Evolutionary conservation across 1,284 basidiomycete species (phyloP).

Genomic region (Hortiboletus rubellus): DNA sequence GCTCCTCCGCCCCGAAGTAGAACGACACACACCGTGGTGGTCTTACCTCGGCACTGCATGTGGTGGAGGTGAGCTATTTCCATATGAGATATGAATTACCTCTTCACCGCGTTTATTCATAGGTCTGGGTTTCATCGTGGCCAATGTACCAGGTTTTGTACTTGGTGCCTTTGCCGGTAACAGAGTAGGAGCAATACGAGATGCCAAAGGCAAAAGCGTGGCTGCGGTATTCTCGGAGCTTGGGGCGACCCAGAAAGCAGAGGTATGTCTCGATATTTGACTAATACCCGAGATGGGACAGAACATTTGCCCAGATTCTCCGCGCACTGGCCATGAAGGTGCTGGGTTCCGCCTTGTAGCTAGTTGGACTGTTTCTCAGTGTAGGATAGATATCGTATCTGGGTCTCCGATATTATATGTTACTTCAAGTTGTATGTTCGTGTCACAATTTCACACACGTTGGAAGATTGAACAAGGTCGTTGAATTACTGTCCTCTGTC

Average conservation of each 20-base stretch:
- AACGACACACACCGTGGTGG: constrained; percentile 72
- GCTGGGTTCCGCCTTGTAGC: constrained; percentile 62
- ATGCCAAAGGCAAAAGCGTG: constrained; percentile 91
- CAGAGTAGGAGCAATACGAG: constrained; percentile 81
- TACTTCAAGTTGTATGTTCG: neutral
- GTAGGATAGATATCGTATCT: constrained; percentile 4
- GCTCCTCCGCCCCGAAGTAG: constrained; percentile 78
- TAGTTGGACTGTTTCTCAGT: neutral
- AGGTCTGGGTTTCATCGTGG: constrained; percentile 84
- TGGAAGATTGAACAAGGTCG: neutral
- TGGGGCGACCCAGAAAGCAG: constrained; percentile 80
- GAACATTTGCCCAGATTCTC: constrained; percentile 62
- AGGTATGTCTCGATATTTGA: constrained; percentile 48
- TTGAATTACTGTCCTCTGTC: neutral
- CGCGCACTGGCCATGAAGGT: constrained; percentile 89
- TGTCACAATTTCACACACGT: constrained; percentile 6
- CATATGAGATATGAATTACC: neutral
- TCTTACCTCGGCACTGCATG: constrained; percentile 73
- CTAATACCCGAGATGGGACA: neutral
- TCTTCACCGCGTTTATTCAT: constrained; percentile 29
- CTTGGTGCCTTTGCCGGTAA: constrained; percentile 83
- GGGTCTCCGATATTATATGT: neutral
- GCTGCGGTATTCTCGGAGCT: constrained; percentile 87
- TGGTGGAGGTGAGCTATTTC: constrained; percentile 36
- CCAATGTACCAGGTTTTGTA: constrained; percentile 82